Evolutionary conservation across 257 asterid species (phyloP).

Genomic region (Ophiorrhiza pumila): DNA sequence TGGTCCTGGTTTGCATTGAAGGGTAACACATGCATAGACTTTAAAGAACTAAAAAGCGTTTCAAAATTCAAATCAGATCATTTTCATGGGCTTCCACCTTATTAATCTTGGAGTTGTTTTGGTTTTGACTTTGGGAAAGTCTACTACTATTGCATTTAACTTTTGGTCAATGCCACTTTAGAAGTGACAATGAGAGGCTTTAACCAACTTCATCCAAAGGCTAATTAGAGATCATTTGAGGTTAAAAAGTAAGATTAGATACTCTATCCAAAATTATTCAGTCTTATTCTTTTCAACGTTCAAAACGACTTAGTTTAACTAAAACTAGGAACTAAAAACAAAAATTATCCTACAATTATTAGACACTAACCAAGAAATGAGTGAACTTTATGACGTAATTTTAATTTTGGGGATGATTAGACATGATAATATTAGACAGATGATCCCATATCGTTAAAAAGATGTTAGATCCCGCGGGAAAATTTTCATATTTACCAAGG

Average conservation of each 20-base stretch:
- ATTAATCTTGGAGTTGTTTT: not conserved
- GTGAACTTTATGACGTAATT: too few species aligned
- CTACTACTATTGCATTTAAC: not conserved
- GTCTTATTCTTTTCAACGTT: too few species aligned
- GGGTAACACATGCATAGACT: not conserved
- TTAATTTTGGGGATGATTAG: too few species aligned
- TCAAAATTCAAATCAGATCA: constrained; percentile 3
- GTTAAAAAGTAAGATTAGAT: not conserved
- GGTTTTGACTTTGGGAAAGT: not conserved
- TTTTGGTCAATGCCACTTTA: not conserved
- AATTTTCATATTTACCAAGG: not conserved
- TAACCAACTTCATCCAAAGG: not conserved
- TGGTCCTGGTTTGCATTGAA: not conserved
- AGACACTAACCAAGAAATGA: too few species aligned
- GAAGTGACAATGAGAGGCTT: not conserved
- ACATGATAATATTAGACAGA: too few species aligned
- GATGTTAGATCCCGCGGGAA: not conserved
- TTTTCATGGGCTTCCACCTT: constrained; percentile 5
- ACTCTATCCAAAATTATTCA: too few species aligned
- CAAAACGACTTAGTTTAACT: too few species aligned
- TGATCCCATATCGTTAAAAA: too few species aligned
- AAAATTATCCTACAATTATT: too few species aligned
- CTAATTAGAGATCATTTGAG: not conserved
- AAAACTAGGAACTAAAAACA: too few species aligned
- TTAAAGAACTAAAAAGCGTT: not conserved